Percentiles rank a stretch among this genome's conserved stretches.
These are phyloP conservation scores for Zopfia rhizophila DNA, from an alignment of 2,329 filamentous ascomycete genomes.

Conservation along the genomic window DNA sequence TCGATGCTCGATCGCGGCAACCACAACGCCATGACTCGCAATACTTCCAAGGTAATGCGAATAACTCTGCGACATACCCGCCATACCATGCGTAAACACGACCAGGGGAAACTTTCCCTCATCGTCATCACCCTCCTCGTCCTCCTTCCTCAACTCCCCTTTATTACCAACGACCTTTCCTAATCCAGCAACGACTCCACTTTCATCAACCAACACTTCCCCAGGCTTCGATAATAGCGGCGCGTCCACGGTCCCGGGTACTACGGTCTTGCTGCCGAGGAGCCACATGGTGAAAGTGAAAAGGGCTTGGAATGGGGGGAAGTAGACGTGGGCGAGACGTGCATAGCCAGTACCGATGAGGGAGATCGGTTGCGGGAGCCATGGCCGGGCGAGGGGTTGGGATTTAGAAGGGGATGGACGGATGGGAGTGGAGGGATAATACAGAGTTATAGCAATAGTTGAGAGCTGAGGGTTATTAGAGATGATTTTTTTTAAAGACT, in stretches of 20 bases:
- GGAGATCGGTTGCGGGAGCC: conserved; percentile 57
- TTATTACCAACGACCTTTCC: conserved; percentile 23
- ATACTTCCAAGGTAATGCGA: conserved; percentile 59
- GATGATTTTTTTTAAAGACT: background rate
- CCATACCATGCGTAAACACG: conserved; percentile 61
- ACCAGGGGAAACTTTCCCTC: conserved; percentile 53
- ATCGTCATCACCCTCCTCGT: conserved; percentile 32
- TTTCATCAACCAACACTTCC: conserved; percentile 34
- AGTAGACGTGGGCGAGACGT: conserved; percentile 52
- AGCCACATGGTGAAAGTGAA: conserved; percentile 56
- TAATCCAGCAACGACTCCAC: conserved; percentile 24
- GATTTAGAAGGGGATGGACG: conserved; percentile 20
- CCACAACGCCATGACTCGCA: conserved; percentile 57
- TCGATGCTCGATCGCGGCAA: conserved; percentile 59
- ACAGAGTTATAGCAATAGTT: conserved; percentile 58
- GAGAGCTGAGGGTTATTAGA: conserved; percentile 38
- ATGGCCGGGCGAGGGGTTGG: conserved; percentile 51
- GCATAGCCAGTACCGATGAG: conserved; percentile 58
- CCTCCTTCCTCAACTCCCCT: conserved; percentile 18
- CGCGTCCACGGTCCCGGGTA: conserved; percentile 57
- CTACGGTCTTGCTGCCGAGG: conserved; percentile 53
- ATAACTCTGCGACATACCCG: conserved; percentile 57
- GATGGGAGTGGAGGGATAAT: conserved; percentile 54
- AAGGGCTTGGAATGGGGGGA: conserved; percentile 46
- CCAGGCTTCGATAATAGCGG: conserved; percentile 43